Evolutionary conservation across 495 filamentous ascomycete species (phyloP).

Genomic region (Tuber borchii): DNA sequence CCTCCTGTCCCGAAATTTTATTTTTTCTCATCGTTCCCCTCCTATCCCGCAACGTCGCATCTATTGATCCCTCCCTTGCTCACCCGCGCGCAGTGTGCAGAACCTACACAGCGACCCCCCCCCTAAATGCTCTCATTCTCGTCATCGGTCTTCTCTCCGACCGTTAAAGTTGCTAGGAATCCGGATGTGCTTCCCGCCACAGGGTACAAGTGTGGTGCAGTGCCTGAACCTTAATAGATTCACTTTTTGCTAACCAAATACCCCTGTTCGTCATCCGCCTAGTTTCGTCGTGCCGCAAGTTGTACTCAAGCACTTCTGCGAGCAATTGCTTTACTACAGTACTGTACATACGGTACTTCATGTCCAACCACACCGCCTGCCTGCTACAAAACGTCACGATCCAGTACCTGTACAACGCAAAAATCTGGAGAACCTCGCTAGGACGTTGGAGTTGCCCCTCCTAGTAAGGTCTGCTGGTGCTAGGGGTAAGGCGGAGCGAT

Average conservation of each 20-base stretch:
- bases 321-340: too few species aligned
- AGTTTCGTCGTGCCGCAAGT: neutral
- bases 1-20: neutral
- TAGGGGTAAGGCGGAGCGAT: too few species aligned
- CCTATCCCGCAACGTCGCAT: neutral
- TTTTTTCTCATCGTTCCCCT: neutral
- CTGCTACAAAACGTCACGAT: neutral
- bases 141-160: neutral
- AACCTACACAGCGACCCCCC: neutral
- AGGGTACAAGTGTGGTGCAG: neutral
- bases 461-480: neutral
- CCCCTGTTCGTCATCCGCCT: neutral
- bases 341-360: too few species aligned
- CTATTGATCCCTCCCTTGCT: neutral
- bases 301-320: too few species aligned
- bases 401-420: neutral
- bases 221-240: neutral
- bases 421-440: neutral
- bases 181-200: neutral
- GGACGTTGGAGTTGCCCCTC: neutral
- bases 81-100: neutral
- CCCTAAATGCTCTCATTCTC: neutral
- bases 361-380: too few species aligned
- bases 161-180: neutral
- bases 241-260: neutral